phyloP scores from a whole-genome alignment of 2,329 filamentous ascomycete genomes.

The Fusarium piperis region DNA sequence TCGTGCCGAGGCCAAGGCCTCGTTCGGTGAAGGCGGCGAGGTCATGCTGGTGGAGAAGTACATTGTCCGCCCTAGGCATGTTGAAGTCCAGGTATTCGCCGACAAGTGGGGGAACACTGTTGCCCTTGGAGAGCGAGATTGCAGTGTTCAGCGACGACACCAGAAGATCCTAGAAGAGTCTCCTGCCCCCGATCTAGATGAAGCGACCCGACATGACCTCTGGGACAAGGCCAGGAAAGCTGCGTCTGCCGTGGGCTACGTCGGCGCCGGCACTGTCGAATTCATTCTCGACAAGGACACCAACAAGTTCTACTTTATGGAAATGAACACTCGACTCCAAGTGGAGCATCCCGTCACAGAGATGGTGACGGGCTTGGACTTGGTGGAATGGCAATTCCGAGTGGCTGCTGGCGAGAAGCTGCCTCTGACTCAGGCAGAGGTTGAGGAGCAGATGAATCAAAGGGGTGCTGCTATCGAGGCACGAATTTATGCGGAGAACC shows the following conservation, averaged over 20 bases:
- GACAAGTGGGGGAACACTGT: constrained; percentile 82
- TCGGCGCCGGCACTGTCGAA: constrained; percentile 90
- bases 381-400: constrained; percentile 97
- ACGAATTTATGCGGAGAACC: constrained; percentile 95
- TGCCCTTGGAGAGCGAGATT: constrained; percentile 88
- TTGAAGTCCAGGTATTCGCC: constrained; percentile 92
- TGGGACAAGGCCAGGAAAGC: constrained; percentile 74
- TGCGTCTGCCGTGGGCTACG: constrained; percentile 82
- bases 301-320: constrained; percentile 83
- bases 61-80: constrained; percentile 80
- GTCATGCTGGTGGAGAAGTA: constrained; percentile 88
- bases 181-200: constrained; percentile 75
- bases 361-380: constrained; percentile 74
- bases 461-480: constrained; percentile 93
- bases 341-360: constrained; percentile 94
- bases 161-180: constrained; percentile 94
- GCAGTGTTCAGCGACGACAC: constrained; percentile 85
- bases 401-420: constrained; percentile 68
- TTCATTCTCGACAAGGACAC: constrained; percentile 88
- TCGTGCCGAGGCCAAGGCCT: constrained; percentile 77
- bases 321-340: constrained; percentile 89
- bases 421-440: constrained; percentile 66
- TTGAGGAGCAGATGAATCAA: constrained; percentile 78
- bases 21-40: constrained; percentile 82
- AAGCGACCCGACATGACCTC: constrained; percentile 66